These are phyloP conservation scores for Penicillium argentinense DNA, from an alignment of 495 filamentous ascomycete species.

Conservation along the genomic window DNA sequence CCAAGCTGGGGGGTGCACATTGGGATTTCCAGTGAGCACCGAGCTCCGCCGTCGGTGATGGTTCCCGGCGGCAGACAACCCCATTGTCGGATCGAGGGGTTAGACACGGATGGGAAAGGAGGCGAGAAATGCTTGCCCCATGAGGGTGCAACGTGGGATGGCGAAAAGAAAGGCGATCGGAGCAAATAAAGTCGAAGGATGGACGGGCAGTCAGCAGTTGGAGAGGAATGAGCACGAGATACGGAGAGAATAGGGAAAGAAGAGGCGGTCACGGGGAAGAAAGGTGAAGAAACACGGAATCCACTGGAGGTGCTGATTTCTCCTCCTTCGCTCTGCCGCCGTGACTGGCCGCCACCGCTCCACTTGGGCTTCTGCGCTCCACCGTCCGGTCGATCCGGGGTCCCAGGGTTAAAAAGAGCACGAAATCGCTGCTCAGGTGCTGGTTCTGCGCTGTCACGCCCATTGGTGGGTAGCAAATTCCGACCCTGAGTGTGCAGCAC, in stretches of 20 bases:
- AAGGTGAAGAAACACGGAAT: constrained; percentile 8
- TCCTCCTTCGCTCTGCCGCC: not conserved
- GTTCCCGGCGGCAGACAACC: constrained; percentile 32
- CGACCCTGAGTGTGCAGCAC: constrained; percentile 3
- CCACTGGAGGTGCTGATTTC: not conserved
- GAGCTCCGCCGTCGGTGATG: constrained; percentile 64
- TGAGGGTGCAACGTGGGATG: constrained; percentile 26
- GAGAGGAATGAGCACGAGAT: not conserved
- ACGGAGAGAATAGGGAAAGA: constrained; percentile 6
- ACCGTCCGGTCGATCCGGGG: constrained; percentile 32
- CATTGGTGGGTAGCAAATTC: constrained; percentile 25
- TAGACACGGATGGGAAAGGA: constrained; percentile 12
- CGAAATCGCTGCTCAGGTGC: not conserved
- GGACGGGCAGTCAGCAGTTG: constrained; percentile 1
- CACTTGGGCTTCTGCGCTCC: constrained; percentile 14
- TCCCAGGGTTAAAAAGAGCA: constrained; percentile 8
- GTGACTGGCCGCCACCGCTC: constrained; percentile 20
- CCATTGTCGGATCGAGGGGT: constrained; percentile 25
- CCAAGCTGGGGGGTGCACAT: constrained; percentile 38
- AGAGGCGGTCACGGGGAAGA: constrained; percentile 13
- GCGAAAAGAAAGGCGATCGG: constrained; percentile 15
- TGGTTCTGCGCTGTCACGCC: not conserved
- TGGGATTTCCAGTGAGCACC: constrained; percentile 42
- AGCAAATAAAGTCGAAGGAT: constrained; percentile 2
- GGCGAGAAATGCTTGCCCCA: constrained; percentile 17